These are phyloP conservation scores for Penicillium crustosum DNA, from an alignment of 2,329 filamentous ascomycete genomes.

Conservation along the genomic window DNA sequence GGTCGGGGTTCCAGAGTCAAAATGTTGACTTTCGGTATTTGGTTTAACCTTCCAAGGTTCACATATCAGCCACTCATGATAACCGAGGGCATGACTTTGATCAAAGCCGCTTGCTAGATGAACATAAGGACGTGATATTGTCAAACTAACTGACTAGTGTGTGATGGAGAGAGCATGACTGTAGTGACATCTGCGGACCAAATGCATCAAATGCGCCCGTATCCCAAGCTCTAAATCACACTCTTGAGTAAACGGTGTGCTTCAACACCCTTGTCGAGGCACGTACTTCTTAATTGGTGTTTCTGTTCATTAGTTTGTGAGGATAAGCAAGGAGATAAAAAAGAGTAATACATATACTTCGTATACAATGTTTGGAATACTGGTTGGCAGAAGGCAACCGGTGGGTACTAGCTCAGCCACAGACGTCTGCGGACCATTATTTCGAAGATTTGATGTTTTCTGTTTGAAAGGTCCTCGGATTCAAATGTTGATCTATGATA, in stretches of 20 bases:
- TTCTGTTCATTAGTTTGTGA: background rate
- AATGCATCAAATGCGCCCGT: background rate
- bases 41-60: background rate
- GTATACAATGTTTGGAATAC: background rate
- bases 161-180: background rate
- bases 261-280: background rate
- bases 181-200: background rate
- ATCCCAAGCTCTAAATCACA: background rate
- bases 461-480: background rate
- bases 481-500: background rate
- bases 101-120: background rate
- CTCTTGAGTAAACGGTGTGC: background rate
- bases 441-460: background rate
- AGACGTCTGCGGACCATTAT: background rate
- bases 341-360: background rate
- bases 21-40: background rate
- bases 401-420: background rate
- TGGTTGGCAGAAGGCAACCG: constrained; percentile 1
- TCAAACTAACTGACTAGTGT: background rate
- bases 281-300: background rate
- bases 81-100: background rate
- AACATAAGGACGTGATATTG: background rate
- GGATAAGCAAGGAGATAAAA: background rate
- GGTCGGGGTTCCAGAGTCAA: background rate
- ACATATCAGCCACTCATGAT: background rate